Conservation (phyloP, 768 basidiomycete genomes). For the Udeniomyces megalosporus region DNA sequence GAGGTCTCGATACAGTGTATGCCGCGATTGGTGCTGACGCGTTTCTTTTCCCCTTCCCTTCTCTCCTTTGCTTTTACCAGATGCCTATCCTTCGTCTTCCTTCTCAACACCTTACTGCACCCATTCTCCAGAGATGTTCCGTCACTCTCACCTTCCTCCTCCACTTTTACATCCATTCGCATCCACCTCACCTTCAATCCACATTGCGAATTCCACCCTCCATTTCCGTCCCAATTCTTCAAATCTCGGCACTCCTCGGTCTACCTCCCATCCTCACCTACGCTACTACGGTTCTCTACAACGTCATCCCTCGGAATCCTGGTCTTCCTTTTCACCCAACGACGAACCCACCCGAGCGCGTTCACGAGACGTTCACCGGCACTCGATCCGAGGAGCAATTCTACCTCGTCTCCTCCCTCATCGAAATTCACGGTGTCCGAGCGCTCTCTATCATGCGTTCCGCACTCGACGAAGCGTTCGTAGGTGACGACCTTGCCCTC, state of each 20-base stretch:
- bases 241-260: conserved; percentile 51
- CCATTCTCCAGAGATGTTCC: conserved; percentile 66
- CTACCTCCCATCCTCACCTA: conserved; percentile 80
- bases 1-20: too few species aligned
- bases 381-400: conserved; percentile 69
- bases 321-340: conserved; percentile 15
- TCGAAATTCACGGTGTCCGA: conserved; percentile 70
- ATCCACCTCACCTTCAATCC: not conserved
- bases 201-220: conserved; percentile 43
- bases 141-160: conserved; percentile 74
- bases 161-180: conserved; percentile 68
- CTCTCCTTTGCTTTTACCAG: conserved; percentile 30
- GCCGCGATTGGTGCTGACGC: too few species aligned
- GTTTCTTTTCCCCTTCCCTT: not conserved
- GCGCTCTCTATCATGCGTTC: conserved; percentile 71
- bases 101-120: conserved; percentile 40
- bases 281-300: conserved; percentile 81
- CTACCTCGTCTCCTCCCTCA: conserved; percentile 67
- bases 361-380: conserved; percentile 45
- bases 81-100: conserved; percentile 53
- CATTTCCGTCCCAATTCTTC: conserved; percentile 57
- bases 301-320: conserved; percentile 32
- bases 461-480: conserved; percentile 76
- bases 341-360: conserved; percentile 40
- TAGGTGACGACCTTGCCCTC: conserved; percentile 51